Conservation (phyloP, 768 basidiomycete species). For the Suillus occidentalis region DNA sequence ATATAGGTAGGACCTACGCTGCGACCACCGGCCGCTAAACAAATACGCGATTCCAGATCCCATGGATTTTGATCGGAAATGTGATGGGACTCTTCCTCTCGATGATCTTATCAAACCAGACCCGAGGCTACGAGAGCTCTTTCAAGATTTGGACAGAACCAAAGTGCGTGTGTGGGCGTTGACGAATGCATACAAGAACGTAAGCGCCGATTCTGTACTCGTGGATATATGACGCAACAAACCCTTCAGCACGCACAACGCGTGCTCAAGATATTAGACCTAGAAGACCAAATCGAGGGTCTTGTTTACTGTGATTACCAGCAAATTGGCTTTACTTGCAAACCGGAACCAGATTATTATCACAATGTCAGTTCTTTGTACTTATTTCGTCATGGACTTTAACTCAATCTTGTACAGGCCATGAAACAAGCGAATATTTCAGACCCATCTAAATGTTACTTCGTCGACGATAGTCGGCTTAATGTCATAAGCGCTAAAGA, state of each 20-base stretch:
- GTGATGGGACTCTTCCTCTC: conserved; percentile 81
- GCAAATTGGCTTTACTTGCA: conserved; percentile 67
- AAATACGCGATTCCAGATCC: conserved; percentile 51
- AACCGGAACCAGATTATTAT: conserved; percentile 78
- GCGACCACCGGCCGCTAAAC: background rate
- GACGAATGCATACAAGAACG: conserved; percentile 81
- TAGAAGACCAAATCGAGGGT: conserved; percentile 72
- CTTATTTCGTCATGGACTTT: background rate
- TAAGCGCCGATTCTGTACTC: conserved; percentile 34
- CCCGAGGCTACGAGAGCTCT: conserved; percentile 58
- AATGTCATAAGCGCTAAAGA: conserved; percentile 69
- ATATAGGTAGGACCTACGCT: conserved; percentile 48
- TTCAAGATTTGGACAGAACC: conserved; percentile 75
- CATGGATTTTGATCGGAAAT: conserved; percentile 80
- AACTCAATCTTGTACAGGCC: conserved; percentile 45
- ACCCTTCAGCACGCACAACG: conserved; percentile 70
- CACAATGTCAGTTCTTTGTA: conserved; percentile 42
- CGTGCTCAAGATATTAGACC: conserved; percentile 69
- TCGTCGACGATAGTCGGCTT: conserved; percentile 72
- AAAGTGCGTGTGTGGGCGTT: conserved; percentile 83
- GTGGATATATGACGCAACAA: conserved; percentile 10
- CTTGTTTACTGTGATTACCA: conserved; percentile 80
- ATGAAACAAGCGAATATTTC: conserved; percentile 57
- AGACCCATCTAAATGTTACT: conserved; percentile 72
- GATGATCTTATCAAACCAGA: conserved; percentile 75